Evolutionary conservation across 2,329 filamentous ascomycete genomes (phyloP).

Genomic region (Fusarium proliferatum): DNA sequence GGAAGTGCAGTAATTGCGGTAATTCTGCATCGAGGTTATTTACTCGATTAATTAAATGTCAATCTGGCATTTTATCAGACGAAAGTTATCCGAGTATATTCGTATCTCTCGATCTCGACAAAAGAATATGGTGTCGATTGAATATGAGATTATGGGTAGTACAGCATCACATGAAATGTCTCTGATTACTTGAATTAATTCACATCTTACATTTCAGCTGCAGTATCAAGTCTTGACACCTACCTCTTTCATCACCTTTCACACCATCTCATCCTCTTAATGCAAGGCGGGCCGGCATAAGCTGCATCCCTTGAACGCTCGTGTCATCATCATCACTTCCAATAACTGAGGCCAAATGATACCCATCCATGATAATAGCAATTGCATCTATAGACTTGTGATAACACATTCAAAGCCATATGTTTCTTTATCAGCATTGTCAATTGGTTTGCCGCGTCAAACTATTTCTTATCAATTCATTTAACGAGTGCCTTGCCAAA

Average conservation of each 20-base stretch:
- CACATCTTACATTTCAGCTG: constrained; percentile 18
- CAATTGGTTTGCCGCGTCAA: not conserved
- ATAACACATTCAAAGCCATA: not conserved
- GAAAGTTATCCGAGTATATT: not conserved
- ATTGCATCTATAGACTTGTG: not conserved
- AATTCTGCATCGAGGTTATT: not conserved
- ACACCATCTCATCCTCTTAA: constrained; percentile 22
- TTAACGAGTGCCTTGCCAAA: not conserved
- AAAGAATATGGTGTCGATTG: not conserved
- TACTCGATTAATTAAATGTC: not conserved
- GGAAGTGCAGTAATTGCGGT: not conserved
- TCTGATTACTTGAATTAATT: not conserved
- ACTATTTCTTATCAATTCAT: not conserved
- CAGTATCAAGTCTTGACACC: constrained; percentile 11
- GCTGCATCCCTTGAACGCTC: constrained; percentile 10
- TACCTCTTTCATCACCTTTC: constrained; percentile 26
- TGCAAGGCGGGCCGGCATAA: constrained; percentile 34
- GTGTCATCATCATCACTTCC: not conserved
- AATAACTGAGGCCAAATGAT: not conserved
- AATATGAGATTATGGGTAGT: not conserved
- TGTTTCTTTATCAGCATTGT: not conserved
- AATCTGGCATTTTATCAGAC: not conserved
- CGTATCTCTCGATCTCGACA: not conserved
- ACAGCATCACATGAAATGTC: not conserved
- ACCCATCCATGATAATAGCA: not conserved